Conservation (phyloP, 805 yeast genomes). For the Barnettozyma populi region DNA sequence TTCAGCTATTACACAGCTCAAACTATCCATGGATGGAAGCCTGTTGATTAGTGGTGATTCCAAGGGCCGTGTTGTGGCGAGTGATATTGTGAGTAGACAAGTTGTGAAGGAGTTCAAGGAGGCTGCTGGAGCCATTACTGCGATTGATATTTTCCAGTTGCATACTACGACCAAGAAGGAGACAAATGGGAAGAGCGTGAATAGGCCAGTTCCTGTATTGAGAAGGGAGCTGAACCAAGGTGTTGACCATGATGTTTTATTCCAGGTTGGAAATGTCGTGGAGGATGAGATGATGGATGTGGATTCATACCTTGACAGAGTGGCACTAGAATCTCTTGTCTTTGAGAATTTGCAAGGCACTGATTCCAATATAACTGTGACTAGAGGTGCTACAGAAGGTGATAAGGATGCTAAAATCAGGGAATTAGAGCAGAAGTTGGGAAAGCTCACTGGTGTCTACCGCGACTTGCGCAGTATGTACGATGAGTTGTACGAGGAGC, state of each 20-base stretch:
- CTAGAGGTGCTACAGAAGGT: slow-evolving; percentile 10
- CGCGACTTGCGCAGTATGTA: slow-evolving; percentile 52
- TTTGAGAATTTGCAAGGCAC: slow-evolving; percentile 41
- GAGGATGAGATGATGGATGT: slow-evolving; percentile 33
- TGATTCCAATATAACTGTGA: slow-evolving; percentile 32
- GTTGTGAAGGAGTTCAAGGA: slow-evolving; percentile 50
- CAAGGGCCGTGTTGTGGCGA: slow-evolving; percentile 57
- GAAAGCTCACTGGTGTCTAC: slow-evolving; percentile 52
- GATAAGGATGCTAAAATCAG: slow-evolving; percentile 28
- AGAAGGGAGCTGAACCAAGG: slow-evolving; percentile 52
- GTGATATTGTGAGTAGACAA: slow-evolving; percentile 70
- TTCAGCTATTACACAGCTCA: slow-evolving; percentile 43
- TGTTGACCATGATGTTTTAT: slow-evolving; percentile 39
- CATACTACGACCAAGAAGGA: slow-evolving; percentile 14
- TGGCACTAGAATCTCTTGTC: slow-evolving; percentile 45
- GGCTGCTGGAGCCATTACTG: slow-evolving; percentile 15
- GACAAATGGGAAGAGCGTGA: background rate
- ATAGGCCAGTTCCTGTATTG: slow-evolving; percentile 49
- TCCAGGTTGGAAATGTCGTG: slow-evolving; percentile 25
- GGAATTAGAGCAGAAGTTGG: slow-evolving; percentile 41
- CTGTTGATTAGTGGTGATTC: slow-evolving; percentile 67
- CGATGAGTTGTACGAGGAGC: slow-evolving; percentile 51
- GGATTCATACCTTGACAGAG: slow-evolving; percentile 42
- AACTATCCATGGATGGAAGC: slow-evolving; percentile 71
- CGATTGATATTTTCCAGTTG: slow-evolving; percentile 14